These are phyloP conservation scores for Elsinoe fawcettii DNA, from an alignment of 2,329 filamentous ascomycete species.

Conservation along the genomic window DNA sequence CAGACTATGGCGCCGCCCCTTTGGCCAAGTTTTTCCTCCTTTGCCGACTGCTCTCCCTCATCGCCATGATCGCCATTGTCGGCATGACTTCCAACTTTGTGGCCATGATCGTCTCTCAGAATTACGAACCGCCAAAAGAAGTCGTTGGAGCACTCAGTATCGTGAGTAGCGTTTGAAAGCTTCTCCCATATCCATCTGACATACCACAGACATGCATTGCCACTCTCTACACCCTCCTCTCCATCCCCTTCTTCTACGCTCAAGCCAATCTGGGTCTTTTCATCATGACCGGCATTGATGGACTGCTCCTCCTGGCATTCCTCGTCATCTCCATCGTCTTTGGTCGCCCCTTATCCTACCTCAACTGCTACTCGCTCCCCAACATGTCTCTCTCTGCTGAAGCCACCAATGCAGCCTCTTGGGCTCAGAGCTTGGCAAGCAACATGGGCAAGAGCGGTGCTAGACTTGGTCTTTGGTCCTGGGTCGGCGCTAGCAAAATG, in stretches of 20 bases:
- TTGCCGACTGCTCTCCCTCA: conserved; percentile 61
- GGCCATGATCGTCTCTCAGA: conserved; percentile 59
- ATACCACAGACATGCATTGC: conserved; percentile 61
- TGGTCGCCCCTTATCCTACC: conserved; percentile 70
- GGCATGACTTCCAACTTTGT: conserved; percentile 79
- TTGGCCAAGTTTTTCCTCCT: conserved; percentile 71
- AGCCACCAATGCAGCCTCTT: conserved; percentile 44
- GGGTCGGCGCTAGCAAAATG: conserved; percentile 52
- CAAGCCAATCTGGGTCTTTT: conserved; percentile 68
- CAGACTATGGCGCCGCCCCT: conserved; percentile 55
- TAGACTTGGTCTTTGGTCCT: conserved; percentile 44
- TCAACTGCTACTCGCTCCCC: conserved; percentile 58
- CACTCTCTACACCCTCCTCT: conserved; percentile 61
- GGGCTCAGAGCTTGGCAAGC: conserved; percentile 45
- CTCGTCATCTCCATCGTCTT: conserved; percentile 70
- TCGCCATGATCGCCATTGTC: conserved; percentile 67
- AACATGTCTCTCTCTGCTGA: conserved; percentile 39
- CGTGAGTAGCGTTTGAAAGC: conserved; percentile 48
- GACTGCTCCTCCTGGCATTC: conserved; percentile 63
- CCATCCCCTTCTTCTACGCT: conserved; percentile 75
- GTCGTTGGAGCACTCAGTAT: conserved; percentile 72
- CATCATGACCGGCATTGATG: conserved; percentile 60
- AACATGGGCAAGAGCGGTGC: conserved; percentile 46
- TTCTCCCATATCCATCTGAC: not conserved
- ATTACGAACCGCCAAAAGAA: conserved; percentile 60